Percentiles rank a stretch among this genome's conserved stretches.
phyloP scores from a whole-genome alignment of 148 eudicot species.

The Chenopodium album region DNA sequence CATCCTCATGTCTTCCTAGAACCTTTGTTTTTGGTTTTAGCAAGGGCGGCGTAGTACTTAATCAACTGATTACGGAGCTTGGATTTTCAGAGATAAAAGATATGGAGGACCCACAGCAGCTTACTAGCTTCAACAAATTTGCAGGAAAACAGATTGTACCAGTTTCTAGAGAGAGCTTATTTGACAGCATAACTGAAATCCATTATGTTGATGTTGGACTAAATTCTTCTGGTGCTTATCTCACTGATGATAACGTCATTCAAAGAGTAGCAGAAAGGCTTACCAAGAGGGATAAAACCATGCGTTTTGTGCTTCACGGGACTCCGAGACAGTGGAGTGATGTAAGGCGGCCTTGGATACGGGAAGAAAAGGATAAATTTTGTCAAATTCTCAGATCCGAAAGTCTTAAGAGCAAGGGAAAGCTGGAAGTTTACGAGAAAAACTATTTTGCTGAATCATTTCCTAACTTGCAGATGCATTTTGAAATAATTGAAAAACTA shows the following conservation, averaged over 20 bases:
- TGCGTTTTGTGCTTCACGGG: constrained; percentile 72
- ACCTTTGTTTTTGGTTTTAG: constrained; percentile 83
- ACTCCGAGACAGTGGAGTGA: constrained; percentile 95
- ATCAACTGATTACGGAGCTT: constrained; percentile 78
- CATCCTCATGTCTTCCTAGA: constrained; percentile 34
- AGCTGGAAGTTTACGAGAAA: constrained; percentile 55
- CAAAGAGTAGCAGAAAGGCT: constrained; percentile 43
- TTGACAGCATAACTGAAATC: constrained; percentile 70
- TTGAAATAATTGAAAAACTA: constrained; percentile 66
- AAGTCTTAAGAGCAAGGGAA: constrained; percentile 44
- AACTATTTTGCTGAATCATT: constrained; percentile 52
- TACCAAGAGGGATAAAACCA: constrained; percentile 22
- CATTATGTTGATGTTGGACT: constrained; percentile 92
- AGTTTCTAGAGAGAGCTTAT: constrained; percentile 52
- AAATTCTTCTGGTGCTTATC: constrained; percentile 77
- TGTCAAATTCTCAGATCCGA: constrained; percentile 41
- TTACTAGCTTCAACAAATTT: neutral
- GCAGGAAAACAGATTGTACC: constrained; percentile 46
- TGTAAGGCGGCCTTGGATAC: constrained; percentile 56
- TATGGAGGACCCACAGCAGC: constrained; percentile 20
- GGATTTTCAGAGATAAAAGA: constrained; percentile 28
- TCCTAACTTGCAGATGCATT: constrained; percentile 86
- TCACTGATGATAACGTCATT: constrained; percentile 49
- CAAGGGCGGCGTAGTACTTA: constrained; percentile 82
- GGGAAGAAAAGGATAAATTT: constrained; percentile 67